These are phyloP conservation scores for Aspergillus piperis DNA, from an alignment of 2,329 filamentous ascomycete species.

Conservation along the genomic window DNA sequence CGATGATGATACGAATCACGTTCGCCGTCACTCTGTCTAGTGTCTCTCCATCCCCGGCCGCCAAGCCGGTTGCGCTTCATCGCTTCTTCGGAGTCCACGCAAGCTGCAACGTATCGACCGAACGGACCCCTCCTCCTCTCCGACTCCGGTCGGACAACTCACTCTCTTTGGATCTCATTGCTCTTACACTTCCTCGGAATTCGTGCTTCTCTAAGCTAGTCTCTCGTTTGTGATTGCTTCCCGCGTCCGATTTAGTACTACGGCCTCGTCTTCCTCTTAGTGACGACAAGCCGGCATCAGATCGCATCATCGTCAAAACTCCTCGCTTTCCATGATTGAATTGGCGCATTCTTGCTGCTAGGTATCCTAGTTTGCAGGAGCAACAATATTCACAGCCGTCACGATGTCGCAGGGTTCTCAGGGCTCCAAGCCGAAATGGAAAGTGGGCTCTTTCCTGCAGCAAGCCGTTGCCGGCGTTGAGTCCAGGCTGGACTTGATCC, in stretches of 20 bases:
- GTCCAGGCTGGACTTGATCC: conserved; percentile 85
- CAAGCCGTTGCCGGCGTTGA: conserved; percentile 93
- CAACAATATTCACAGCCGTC: background rate
- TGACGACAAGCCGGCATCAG: conserved; percentile 17
- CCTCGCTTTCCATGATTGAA: conserved; percentile 16
- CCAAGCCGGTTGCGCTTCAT: conserved; percentile 19
- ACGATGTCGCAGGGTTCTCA: conserved; percentile 39
- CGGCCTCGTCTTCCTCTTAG: conserved; percentile 11
- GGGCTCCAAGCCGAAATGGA: conserved; percentile 66
- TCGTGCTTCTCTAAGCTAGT: conserved; percentile 4
- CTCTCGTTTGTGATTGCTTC: conserved; percentile 11
- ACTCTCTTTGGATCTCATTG: conserved; percentile 1
- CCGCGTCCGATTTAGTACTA: background rate
- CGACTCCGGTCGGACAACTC: background rate
- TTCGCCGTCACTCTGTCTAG: background rate
- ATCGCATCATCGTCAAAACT: conserved; percentile 8
- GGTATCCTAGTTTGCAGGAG: background rate
- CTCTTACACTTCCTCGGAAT: background rate
- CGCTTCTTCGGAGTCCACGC: conserved; percentile 22
- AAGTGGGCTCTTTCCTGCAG: conserved; percentile 69
- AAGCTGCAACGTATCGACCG: conserved; percentile 12
- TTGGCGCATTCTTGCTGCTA: conserved; percentile 16
- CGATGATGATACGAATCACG: conserved; percentile 9
- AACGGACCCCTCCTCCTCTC: background rate
- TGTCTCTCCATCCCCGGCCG: conserved; percentile 2